These are phyloP conservation scores for Phytophthora pseudosyringae DNA, from an alignment of 352 stramenopile species.

Conservation along the genomic window DNA sequence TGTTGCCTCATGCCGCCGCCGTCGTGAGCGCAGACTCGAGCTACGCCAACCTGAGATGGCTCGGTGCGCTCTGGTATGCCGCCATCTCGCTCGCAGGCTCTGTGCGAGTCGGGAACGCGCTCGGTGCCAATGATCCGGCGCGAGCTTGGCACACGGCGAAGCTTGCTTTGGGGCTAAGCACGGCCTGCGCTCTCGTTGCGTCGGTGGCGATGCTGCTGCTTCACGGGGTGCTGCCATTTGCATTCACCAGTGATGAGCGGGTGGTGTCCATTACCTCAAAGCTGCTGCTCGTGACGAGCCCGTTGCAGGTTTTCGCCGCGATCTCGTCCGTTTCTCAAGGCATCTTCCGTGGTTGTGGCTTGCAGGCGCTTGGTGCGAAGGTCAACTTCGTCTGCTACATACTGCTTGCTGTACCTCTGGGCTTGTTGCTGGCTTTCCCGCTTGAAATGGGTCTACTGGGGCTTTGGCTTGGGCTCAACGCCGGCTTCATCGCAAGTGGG, in stretches of 20 bases:
- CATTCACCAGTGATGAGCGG: constrained; percentile 62
- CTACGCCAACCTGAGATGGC: constrained; percentile 75
- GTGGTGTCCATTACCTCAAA: constrained; percentile 61
- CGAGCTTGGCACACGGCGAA: constrained; percentile 75
- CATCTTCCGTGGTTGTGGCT: constrained; percentile 80
- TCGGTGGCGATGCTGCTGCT: constrained; percentile 66
- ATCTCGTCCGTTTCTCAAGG: constrained; percentile 76
- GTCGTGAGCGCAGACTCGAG: constrained; percentile 87
- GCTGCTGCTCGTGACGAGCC: constrained; percentile 73
- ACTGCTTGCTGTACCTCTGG: constrained; percentile 78
- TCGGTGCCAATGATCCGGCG: constrained; percentile 81
- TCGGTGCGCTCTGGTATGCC: constrained; percentile 67
- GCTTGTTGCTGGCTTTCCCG: constrained; percentile 72
- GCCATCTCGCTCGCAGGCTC: constrained; percentile 66
- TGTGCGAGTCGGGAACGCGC: constrained; percentile 85
- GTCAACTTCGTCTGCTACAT: constrained; percentile 91
- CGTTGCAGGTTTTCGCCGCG: constrained; percentile 86
- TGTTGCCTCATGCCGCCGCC: constrained; percentile 77
- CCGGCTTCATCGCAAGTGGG: constrained; percentile 67
- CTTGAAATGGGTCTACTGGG: constrained; percentile 69
- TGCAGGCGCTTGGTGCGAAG: constrained; percentile 80
- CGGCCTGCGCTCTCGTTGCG: constrained; percentile 49
- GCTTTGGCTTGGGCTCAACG: constrained; percentile 83
- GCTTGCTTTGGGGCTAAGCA: constrained; percentile 55
- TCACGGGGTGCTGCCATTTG: constrained; percentile 60